Percentiles rank a stretch among this genome's conserved stretches.
Evolutionary conservation across 208 protist species (phyloP).

Genomic region (Wallacemonas sp.): DNA sequence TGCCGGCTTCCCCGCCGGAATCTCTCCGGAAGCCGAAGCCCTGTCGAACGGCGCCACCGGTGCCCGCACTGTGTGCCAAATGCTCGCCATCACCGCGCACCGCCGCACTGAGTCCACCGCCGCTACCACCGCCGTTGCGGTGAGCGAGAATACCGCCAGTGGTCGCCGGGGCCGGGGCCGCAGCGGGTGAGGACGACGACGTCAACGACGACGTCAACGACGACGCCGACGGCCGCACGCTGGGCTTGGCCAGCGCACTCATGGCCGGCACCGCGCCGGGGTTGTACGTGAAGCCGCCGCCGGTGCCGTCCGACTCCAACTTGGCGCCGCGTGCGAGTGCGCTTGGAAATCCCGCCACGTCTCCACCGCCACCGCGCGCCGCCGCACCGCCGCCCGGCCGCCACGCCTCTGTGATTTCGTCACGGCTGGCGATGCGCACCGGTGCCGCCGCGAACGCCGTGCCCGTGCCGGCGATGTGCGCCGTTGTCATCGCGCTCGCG

Average conservation of each 20-base stretch:
- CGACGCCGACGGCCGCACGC: no score
- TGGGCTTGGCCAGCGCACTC: background rate
- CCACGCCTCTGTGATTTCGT: constrained; percentile 10
- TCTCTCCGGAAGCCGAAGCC: constrained; percentile 32
- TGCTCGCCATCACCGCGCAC: constrained; percentile 6
- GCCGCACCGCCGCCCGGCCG: background rate
- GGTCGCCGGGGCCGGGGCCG: background rate
- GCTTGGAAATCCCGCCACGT: background rate
- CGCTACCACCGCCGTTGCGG: background rate
- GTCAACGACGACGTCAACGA: no score
- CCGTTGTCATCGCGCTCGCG: background rate
- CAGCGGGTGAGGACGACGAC: background rate
- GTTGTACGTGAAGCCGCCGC: constrained; percentile 8
- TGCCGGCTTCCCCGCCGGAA: background rate
- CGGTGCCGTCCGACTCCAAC: background rate
- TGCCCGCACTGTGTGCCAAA: background rate
- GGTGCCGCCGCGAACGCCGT: background rate
- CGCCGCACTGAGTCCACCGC: constrained; percentile 5
- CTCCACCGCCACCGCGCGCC: background rate
- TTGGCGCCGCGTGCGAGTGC: background rate
- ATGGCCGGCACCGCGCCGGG: background rate
- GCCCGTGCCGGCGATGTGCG: background rate
- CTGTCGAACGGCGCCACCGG: constrained; percentile 28
- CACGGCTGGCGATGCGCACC: background rate
- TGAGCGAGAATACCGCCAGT: background rate